These are phyloP conservation scores for Penicillium palitans DNA, from an alignment of 2,329 filamentous ascomycete genomes.

Conservation along the genomic window DNA sequence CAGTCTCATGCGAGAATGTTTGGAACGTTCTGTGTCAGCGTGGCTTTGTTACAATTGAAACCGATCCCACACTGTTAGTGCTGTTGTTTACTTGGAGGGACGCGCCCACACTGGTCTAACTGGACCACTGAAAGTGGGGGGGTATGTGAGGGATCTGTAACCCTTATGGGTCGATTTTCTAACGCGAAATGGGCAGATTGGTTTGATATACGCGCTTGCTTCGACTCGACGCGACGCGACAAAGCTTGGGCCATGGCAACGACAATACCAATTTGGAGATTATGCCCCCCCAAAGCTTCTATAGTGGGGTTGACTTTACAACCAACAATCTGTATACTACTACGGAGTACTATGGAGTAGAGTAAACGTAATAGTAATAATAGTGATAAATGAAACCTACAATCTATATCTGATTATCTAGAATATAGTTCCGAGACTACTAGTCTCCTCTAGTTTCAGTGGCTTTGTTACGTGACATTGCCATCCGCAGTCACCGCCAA, in stretches of 20 bases:
- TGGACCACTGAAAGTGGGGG: conserved; percentile 6
- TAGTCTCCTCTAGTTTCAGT: not conserved
- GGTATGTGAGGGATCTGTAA: conserved; percentile 5
- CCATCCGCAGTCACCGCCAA: conserved; percentile 13
- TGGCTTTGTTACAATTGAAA: conserved; percentile 12
- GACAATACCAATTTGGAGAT: conserved; percentile 16
- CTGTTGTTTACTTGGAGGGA: conserved; percentile 7
- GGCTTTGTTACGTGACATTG: conserved; percentile 3
- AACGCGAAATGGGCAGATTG: conserved; percentile 6
- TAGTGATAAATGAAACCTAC: not conserved
- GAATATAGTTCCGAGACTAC: not conserved
- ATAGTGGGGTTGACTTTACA: not conserved
- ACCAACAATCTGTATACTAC: not conserved
- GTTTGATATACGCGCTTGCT: conserved; percentile 16
- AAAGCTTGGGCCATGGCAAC: conserved; percentile 22
- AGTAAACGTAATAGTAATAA: no score
- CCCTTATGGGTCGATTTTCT: not conserved
- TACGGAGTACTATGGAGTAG: no score
- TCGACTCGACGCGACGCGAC: conserved; percentile 19
- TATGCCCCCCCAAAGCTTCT: conserved; percentile 6
- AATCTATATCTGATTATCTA: not conserved
- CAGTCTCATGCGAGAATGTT: not conserved
- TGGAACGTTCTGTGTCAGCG: not conserved
- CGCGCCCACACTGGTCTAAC: not conserved
- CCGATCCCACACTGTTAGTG: not conserved